Conservation (phyloP, 2,329 filamentous ascomycete species). For the Fusarium sp. region DNA sequence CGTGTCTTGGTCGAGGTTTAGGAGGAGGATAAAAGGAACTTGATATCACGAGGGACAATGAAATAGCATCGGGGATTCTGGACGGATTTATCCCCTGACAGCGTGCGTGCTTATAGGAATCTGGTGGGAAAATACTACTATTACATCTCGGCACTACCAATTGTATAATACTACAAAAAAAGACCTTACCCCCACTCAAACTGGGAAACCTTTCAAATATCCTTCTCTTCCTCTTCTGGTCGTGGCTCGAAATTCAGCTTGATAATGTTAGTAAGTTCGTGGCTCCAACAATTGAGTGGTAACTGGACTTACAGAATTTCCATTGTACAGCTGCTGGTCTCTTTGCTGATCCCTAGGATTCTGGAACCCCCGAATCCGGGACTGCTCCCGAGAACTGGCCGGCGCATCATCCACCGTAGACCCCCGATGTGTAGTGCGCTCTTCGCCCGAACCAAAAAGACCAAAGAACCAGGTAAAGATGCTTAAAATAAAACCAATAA, state of each 20-base stretch:
- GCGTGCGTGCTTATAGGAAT: conserved; percentile 45
- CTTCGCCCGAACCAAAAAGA: conserved; percentile 50
- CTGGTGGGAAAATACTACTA: conserved; percentile 37
- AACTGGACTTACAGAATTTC: conserved; percentile 80
- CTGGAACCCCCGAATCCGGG: conserved; percentile 51
- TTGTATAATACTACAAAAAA: conserved; percentile 52
- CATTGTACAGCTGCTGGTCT: conserved; percentile 87
- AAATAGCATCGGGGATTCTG: conserved; percentile 37
- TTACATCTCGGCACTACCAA: conserved; percentile 47
- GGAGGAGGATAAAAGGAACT: conserved; percentile 20
- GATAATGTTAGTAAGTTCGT: conserved; percentile 48
- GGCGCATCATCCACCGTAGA: conserved; percentile 17
- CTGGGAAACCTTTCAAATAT: conserved; percentile 33
- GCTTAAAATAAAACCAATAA: conserved; percentile 53
- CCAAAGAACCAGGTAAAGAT: conserved; percentile 57
- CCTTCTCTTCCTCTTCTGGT: conserved; percentile 70
- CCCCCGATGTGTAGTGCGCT: conserved; percentile 9
- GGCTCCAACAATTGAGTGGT: background rate
- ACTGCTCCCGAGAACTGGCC: conserved; percentile 43
- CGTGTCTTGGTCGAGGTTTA: background rate
- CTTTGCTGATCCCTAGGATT: conserved; percentile 69
- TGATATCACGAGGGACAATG: conserved; percentile 16
- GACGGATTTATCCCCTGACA: conserved; percentile 32
- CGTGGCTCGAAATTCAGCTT: conserved; percentile 80
- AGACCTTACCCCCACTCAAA: conserved; percentile 49